Evolutionary conservation across 305 asterid genomes (phyloP).

Genomic region (Fraxinus ornus): DNA sequence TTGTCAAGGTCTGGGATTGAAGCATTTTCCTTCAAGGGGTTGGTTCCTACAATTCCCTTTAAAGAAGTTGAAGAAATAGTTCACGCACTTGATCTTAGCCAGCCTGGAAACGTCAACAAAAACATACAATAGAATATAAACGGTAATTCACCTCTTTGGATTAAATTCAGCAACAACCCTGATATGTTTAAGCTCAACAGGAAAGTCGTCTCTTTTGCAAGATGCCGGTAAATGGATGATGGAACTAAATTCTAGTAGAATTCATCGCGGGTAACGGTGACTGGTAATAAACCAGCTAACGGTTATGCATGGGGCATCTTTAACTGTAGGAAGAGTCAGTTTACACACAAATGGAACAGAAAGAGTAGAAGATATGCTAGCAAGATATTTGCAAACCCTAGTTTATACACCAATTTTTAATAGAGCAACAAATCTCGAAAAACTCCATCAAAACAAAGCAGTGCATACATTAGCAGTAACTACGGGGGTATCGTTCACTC

Average conservation of each 20-base stretch:
- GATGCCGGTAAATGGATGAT: neutral
- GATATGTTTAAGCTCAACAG: neutral
- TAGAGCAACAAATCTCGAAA: neutral
- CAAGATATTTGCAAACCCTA: neutral
- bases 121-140: neutral
- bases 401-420: neutral
- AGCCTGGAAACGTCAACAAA: neutral
- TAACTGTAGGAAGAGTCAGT: neutral
- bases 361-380: slow-evolving; percentile 1
- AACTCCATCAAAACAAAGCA: neutral
- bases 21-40: neutral
- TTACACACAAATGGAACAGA: neutral
- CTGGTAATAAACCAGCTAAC: neutral
- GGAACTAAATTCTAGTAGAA: neutral
- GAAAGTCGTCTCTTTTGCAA: neutral
- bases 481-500: neutral
- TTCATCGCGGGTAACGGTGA: neutral
- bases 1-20: neutral
- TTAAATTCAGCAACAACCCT: neutral
- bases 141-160: neutral
- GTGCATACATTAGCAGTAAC: slow-evolving; percentile 2
- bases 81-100: neutral
- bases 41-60: neutral
- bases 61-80: neutral
- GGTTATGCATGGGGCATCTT: neutral